Evolutionary conservation across 208 protist species (phyloP), one percentile per base, ranked within the genome.

Genomic region (Naegleria lovaniensis): DNA sequence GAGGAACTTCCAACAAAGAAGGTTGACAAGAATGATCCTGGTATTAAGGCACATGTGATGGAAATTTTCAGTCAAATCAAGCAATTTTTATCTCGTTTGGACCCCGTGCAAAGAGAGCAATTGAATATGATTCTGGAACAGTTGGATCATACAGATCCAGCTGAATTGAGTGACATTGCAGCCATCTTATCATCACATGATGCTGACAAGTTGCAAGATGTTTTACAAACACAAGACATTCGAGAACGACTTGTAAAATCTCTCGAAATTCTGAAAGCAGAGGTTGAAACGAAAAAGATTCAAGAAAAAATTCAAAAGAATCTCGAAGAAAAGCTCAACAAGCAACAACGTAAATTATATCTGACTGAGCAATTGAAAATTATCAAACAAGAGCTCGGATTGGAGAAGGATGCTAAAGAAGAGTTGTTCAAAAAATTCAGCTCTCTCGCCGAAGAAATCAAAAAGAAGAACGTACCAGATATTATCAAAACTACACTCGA

Each of bases 391-490:
- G 92, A 95, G 48, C 83, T 96, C 38, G 90, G 88, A 0, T 40
- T 96, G 58, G 94, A 96, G 90, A 92, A 91, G 38, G 95, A 96
- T 85, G 95, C 96, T 43, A 97, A 96, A 90, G 95, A 96, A 51
- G 58, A 89, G 15, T 59, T 96, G 5, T 85, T 94, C 0, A 90
- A 92, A 29, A 95, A 96, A 90, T 96, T 95, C 90, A 90, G 52
- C 25, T 85, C 55, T 6, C 79, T 91, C 33, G 90, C 95, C 51
- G 83, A 92, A 52, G 36, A 88, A 29, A 55, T 95, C 2, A 43
- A 89, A 29, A 25, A n/a, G 15, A 76, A n/a, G 40, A 39, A 91
- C 0, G 16, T 94, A 0, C 59, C 67, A 22, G 76, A 93, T 25
- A 29, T 85, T n/a, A 55, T 90, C 15, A 92, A 92, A 40, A 87